Conservation (phyloP, 1,284 basidiomycete species). For the Rhodotorula sp. region DNA sequence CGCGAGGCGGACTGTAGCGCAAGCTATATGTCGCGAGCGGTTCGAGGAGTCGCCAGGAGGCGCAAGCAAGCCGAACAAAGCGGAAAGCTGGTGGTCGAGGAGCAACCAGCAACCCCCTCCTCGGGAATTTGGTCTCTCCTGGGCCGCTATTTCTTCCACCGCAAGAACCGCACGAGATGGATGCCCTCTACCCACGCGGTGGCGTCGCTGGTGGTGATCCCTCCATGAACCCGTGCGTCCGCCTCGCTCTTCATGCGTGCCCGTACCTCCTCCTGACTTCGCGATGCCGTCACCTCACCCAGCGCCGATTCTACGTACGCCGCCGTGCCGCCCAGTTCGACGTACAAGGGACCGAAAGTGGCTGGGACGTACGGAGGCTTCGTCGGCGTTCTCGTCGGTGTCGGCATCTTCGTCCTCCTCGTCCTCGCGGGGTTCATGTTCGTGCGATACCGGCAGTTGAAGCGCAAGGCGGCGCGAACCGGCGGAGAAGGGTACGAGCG, state of each 20-base stretch:
- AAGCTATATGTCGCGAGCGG: too few relatives aligned
- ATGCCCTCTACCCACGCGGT: slow-evolving; percentile 9
- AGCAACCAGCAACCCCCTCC: too few relatives aligned
- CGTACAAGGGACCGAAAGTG: slow-evolving; percentile 32
- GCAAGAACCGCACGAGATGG: not conserved
- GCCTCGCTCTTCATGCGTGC: not conserved
- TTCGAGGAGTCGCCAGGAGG: too few relatives aligned
- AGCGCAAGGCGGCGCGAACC: not conserved
- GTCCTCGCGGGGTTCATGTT: slow-evolving; percentile 14
- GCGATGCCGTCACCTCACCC: not conserved
- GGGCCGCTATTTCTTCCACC: not conserved
- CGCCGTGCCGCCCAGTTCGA: slow-evolving; percentile 25
- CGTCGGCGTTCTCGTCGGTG: slow-evolving; percentile 35
- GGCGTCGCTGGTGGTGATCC: slow-evolving; percentile 19
- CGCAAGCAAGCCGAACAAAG: too few relatives aligned
- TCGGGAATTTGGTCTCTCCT: not conserved
- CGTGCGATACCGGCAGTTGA: slow-evolving; percentile 16
- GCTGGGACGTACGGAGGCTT: slow-evolving; percentile 36
- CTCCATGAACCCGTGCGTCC: slow-evolving; percentile 14
- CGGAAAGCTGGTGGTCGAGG: too few relatives aligned
- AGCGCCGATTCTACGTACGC: slow-evolving; percentile 20
- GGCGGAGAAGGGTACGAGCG: not conserved
- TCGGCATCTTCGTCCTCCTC: slow-evolving; percentile 21
- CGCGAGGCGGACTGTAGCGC: not conserved
- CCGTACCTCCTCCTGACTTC: not conserved